Evolutionary conservation across 331 rosid genomes (phyloP), one percentile per base, ranked within the genome.

Genomic region (Quercus phellos): DNA sequence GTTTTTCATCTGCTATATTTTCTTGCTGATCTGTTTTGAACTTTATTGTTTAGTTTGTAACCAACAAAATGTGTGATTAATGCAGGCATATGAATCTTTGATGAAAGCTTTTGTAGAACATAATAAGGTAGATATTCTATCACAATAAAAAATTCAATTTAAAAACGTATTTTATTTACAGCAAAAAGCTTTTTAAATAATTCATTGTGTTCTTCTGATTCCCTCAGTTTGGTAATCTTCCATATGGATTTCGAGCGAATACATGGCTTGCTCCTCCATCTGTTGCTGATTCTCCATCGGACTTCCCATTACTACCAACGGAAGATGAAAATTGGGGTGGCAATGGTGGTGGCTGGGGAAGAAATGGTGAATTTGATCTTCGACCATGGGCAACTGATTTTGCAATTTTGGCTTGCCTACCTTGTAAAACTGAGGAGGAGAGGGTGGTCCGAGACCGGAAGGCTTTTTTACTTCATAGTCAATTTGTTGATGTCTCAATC

Each of bases 281-380:
- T 4, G 72, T 88, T 61, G 85, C 86, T 0, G 99, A 92, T 73
- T 86, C 88, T 81, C 87, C 95, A 73, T 87, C 88, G n/a, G 85
- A 58, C 70, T 90, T 90, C 79, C 88, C 82, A 51, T 51, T 90
- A 43, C 82, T 92, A 19, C 99, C 98, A 18, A 71, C 81, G 34
- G 99, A 95, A 85, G 99, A 95, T 76, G 96, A 91, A 80, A 91
- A 51, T 64, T 95, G 99, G 99, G 98, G 96, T 26, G 99, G 98
- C 24, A 89, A 87, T 77, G 97, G 94, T 6, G 97, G 99, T 43
- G 97, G 99, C 38, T 89, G 86, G 55, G 96, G 92, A 80, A 87
- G 90, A 87, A 88, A 86, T 42, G 90, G 91, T 3, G 91, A 85
- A 77, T 73, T 61, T 27, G 86, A 90, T 77, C 88, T 2, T 80